phyloP scores from a whole-genome alignment of 768 basidiomycete species.

The Xerocomellus intermedius region DNA sequence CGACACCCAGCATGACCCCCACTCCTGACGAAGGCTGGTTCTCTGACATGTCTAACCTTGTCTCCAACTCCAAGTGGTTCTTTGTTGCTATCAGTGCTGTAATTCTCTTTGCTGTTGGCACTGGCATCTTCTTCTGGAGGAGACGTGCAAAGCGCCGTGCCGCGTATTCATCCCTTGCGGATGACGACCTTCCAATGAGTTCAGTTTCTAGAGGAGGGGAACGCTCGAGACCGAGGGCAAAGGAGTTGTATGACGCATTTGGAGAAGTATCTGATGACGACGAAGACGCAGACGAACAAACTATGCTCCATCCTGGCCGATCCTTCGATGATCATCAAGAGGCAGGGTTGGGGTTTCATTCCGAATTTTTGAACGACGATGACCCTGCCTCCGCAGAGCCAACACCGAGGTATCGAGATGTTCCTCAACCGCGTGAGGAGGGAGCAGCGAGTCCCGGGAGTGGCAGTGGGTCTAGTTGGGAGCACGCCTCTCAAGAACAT shows the following conservation, averaged over 20 bases:
- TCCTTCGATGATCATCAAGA: slow-evolving; percentile 35
- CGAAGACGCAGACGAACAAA: slow-evolving; percentile 74
- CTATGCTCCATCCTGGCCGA: slow-evolving; percentile 48
- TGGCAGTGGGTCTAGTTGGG: slow-evolving; percentile 66
- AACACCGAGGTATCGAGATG: slow-evolving; percentile 49
- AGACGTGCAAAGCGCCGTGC: slow-evolving; percentile 45
- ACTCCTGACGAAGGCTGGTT: slow-evolving; percentile 86
- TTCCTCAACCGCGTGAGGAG: slow-evolving; percentile 38
- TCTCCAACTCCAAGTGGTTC: slow-evolving; percentile 84
- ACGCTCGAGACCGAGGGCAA: slow-evolving; percentile 52
- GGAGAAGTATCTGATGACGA: slow-evolving; percentile 86
- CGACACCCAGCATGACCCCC: slow-evolving; percentile 43
- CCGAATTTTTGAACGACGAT: slow-evolving; percentile 83
- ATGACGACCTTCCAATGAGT: slow-evolving; percentile 77
- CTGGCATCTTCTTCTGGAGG: slow-evolving; percentile 78
- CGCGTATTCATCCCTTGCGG: slow-evolving; percentile 60
- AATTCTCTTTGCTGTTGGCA: slow-evolving; percentile 65
- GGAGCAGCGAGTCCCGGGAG: slow-evolving; percentile 35
- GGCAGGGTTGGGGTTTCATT: slow-evolving; percentile 59
- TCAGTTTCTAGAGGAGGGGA: slow-evolving; percentile 47
- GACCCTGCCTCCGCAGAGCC: slow-evolving; percentile 40
- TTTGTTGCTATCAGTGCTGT: slow-evolving; percentile 84
- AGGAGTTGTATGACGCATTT: slow-evolving; percentile 96
- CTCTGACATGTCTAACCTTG: slow-evolving; percentile 68
- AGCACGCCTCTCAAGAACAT: slow-evolving; percentile 54